A percentile compares a stretch with the other conserved stretches of the same genome.
Conservation (phyloP, 805 yeast genomes). For the Lipomyces oligophaga region DNA sequence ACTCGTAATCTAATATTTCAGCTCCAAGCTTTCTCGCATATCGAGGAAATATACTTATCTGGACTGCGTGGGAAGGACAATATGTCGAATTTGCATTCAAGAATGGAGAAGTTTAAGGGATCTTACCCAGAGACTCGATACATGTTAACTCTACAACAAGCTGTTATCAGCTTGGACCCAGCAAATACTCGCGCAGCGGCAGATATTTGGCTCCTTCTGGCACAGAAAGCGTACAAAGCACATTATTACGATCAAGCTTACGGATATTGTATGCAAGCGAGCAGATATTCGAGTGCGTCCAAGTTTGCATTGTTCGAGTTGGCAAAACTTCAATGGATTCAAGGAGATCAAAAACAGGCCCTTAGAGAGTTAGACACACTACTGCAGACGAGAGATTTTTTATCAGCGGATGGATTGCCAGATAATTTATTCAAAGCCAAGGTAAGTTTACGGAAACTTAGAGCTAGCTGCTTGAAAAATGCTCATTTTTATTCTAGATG, state of each 20-base stretch:
- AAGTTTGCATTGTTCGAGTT: slow-evolving; percentile 50
- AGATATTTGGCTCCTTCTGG: slow-evolving; percentile 48
- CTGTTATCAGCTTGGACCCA: slow-evolving; percentile 41
- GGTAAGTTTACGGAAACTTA: neutral
- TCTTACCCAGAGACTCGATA: slow-evolving; percentile 60
- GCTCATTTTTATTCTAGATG: slow-evolving; percentile 36
- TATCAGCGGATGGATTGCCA: slow-evolving; percentile 19
- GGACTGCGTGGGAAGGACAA: neutral
- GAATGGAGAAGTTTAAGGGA: slow-evolving; percentile 42
- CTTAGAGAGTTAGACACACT: slow-evolving; percentile 36
- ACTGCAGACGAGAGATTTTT: slow-evolving; percentile 25
- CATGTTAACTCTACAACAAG: slow-evolving; percentile 55
- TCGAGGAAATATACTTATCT: slow-evolving; percentile 42
- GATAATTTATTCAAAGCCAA: slow-evolving; percentile 7
- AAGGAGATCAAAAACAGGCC: slow-evolving; percentile 84
- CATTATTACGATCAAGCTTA: slow-evolving; percentile 71
- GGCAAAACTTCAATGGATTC: slow-evolving; percentile 81
- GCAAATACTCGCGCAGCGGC: too few relatives aligned
- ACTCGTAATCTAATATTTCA: slow-evolving; percentile 48
- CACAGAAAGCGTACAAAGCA: slow-evolving; percentile 63
- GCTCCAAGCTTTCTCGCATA: slow-evolving; percentile 60
- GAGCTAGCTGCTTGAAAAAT: neutral
- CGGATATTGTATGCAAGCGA: slow-evolving; percentile 58
- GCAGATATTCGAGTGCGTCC: slow-evolving; percentile 37
- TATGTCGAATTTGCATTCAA: slow-evolving; percentile 4